Percentiles rank a stretch among this genome's conserved stretches.
Conservation (phyloP, 2,329 filamentous ascomycete genomes). For the Balansia obtecta region DNA sequence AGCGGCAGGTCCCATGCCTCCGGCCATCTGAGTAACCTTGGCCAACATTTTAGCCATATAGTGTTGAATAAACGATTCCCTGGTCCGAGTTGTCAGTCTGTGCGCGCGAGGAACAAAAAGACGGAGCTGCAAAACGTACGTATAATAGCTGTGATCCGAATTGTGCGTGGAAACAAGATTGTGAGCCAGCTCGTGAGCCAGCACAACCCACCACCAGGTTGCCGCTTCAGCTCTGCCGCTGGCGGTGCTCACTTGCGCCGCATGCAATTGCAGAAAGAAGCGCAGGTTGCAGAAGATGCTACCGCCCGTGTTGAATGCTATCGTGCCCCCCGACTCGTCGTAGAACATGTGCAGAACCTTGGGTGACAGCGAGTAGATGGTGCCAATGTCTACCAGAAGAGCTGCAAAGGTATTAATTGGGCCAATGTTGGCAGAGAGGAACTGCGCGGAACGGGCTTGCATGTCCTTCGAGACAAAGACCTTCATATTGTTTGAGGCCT, state of each 20-base stretch:
- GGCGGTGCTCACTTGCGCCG: slow-evolving; percentile 28
- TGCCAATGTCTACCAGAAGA: slow-evolving; percentile 56
- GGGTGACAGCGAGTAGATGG: slow-evolving; percentile 58
- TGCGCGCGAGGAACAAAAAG: background rate
- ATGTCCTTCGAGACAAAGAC: slow-evolving; percentile 55
- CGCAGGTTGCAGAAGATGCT: slow-evolving; percentile 89
- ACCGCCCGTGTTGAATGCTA: slow-evolving; percentile 83
- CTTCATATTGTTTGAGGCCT: slow-evolving; percentile 59
- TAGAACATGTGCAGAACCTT: slow-evolving; percentile 76
- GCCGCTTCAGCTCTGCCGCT: slow-evolving; percentile 51
- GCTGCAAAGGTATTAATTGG: slow-evolving; percentile 57
- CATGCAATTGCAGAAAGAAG: slow-evolving; percentile 74
- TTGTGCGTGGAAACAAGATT: slow-evolving; percentile 75
- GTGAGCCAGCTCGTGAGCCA: slow-evolving; percentile 92
- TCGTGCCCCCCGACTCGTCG: slow-evolving; percentile 64
- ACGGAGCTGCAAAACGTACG: slow-evolving; percentile 32
- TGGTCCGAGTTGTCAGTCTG: slow-evolving; percentile 14
- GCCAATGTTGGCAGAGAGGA: slow-evolving; percentile 47
- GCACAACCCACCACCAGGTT: slow-evolving; percentile 88
- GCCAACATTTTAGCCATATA: slow-evolving; percentile 61
- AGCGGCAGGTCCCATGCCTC: background rate
- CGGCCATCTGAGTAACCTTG: slow-evolving; percentile 30
- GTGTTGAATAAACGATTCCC: slow-evolving; percentile 64
- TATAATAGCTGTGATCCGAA: slow-evolving; percentile 72
- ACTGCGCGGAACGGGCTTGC: slow-evolving; percentile 30